Evolutionary conservation across 2,329 filamentous ascomycete genomes (phyloP).

Genomic region (Bipolaris victoriae): DNA sequence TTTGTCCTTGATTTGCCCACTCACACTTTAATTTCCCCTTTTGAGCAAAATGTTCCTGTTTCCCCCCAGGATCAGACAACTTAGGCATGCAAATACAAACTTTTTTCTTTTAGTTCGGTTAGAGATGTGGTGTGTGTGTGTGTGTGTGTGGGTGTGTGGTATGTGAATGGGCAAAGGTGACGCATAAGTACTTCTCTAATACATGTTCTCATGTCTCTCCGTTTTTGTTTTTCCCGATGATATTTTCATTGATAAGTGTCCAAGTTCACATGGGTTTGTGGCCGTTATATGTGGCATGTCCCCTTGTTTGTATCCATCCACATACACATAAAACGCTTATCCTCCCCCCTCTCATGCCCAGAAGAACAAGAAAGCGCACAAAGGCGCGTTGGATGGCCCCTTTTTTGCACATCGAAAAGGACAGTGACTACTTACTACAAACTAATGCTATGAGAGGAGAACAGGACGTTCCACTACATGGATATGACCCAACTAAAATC

Average conservation of each 20-base stretch:
- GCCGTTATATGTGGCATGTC: not conserved
- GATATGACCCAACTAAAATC: conserved; percentile 8
- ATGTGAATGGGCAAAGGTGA: too few species aligned
- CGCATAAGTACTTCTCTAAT: too few species aligned
- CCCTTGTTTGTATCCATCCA: not conserved
- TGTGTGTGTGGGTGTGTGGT: too few species aligned
- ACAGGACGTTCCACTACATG: conserved; percentile 12
- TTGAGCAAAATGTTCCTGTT: too few species aligned
- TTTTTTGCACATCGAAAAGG: conserved; percentile 2
- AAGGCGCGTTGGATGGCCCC: not conserved
- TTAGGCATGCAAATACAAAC: too few species aligned
- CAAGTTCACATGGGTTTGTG: not conserved
- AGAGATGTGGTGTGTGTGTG: too few species aligned
- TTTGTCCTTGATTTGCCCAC: too few species aligned
- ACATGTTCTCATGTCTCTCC: not conserved
- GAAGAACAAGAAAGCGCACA: not conserved
- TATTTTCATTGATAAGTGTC: conserved; percentile 9
- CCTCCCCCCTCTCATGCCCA: conserved; percentile 1
- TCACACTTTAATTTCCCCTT: too few species aligned
- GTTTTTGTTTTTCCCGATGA: not conserved
- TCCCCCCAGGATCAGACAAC: too few species aligned
- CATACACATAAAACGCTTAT: not conserved
- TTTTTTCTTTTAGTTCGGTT: too few species aligned
- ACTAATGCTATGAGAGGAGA: conserved; percentile 24
- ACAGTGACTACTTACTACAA: conserved; percentile 16